Base-by-base conservation (phyloP, 805 yeast species). In the Barnettozyma populi region DNA sequence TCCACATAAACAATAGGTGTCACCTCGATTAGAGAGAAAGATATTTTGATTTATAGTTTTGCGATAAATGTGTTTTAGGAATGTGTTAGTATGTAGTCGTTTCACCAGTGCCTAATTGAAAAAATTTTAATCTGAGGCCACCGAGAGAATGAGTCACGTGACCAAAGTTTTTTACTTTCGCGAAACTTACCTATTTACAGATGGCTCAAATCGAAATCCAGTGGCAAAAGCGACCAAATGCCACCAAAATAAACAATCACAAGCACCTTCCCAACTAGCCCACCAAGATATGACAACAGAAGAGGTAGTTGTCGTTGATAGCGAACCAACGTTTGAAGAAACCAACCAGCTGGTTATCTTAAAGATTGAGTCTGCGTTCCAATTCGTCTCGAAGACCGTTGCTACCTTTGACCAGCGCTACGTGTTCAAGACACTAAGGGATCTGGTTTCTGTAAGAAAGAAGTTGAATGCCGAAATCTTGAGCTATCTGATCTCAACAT, bases 341-440 rank as follows among this genome's bases (percentile, higher is more conserved):
- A 51, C 60, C 11, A 62, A 64, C 46, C 66, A 67, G 49, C 45
- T 48, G 36, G 56, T 63, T 13, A 64, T 71, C 37, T 61, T 59
- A n/a, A 56, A 54, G 31, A 56, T 70, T 25, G 57, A 69, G 43
- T 35, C 54, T 6, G 62, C 70, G 2, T 58, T 70, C 31, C 63
- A 59, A 36, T 64, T 67, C 34, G 60, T 68, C 19, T 53, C 67
- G 14, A 83, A 83, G 66, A 84, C 90, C 3, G 84, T 84, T 10
- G 64, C 78, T 41, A 80, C 80, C 46, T 80, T 82, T 63, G 99
- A 94, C 66, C 87, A 95, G 55, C 79, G 97, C 55, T 87, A 85
- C 67, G 80, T 94, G 41, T 77, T 92, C 66, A 86, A 86, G 61
- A 90, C 88, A 20, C 77, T 94, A 54, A 82, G 96, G 53, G 95